Conservation (phyloP, 78 protist species). For the Dictyostelium intermedium region DNA sequence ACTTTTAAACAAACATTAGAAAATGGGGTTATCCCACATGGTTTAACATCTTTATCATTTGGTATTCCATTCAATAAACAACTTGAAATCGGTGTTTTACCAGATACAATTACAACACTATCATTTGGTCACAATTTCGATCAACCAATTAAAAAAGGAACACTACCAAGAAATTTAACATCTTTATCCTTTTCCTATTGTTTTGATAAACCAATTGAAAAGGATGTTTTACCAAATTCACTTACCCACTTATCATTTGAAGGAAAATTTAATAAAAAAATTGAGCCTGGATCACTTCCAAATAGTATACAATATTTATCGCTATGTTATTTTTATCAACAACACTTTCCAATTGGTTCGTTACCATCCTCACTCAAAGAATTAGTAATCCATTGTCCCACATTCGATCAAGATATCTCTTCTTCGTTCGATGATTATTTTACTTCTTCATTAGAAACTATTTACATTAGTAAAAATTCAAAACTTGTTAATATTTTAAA, state of each 20-base stretch:
- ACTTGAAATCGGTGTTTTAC: background rate
- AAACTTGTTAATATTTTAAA: background rate
- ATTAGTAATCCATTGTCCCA: background rate
- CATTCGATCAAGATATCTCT: background rate
- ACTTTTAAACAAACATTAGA: background rate
- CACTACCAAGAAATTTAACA: background rate
- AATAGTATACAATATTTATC: background rate
- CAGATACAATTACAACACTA: background rate
- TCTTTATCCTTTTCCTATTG: background rate
- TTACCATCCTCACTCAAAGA: background rate
- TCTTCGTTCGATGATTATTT: background rate
- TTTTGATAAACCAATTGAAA: background rate
- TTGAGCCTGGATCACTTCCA: background rate
- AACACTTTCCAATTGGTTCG: background rate
- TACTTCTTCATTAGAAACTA: background rate
- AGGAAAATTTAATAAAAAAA: background rate
- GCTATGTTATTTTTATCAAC: no score
- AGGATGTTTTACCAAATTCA: background rate
- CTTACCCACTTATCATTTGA: background rate
- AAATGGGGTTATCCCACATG: background rate
- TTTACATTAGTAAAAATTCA: background rate
- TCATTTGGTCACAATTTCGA: background rate
- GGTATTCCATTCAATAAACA: background rate
- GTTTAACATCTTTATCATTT: background rate
- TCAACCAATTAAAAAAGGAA: no score